phyloP scores from a whole-genome alignment of 257 asterid species.

The Schizonepeta tenuifolia region DNA sequence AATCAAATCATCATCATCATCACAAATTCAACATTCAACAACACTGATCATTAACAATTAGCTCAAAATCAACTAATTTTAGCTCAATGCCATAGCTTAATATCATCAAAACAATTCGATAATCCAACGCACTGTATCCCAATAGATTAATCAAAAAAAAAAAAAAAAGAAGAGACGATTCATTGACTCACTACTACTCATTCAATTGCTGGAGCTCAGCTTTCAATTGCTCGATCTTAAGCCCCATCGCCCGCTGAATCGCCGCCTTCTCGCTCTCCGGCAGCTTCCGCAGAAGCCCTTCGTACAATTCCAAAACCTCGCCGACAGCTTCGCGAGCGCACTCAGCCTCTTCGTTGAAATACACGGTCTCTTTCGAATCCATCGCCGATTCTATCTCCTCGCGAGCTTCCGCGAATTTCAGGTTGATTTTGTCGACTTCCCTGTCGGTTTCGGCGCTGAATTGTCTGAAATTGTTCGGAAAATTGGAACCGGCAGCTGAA shows the following conservation, averaged over 20 bases:
- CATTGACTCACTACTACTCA: slow-evolving; percentile 65
- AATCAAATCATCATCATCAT: neutral
- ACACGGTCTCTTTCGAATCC: slow-evolving; percentile 95
- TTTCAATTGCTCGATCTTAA: slow-evolving; percentile 91
- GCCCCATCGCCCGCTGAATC: slow-evolving; percentile 94
- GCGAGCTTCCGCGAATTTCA: slow-evolving; percentile 97
- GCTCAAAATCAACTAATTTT: slow-evolving; percentile 17
- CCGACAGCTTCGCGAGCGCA: slow-evolving; percentile 89
- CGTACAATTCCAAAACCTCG: slow-evolving; percentile 74
- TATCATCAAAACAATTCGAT: neutral
- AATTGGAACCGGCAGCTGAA: slow-evolving; percentile 37
- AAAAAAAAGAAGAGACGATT: neutral
- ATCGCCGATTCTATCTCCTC: slow-evolving; percentile 96
- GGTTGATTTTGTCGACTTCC: slow-evolving; percentile 82
- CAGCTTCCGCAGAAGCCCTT: slow-evolving; percentile 55
- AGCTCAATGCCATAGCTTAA: slow-evolving; percentile 9
- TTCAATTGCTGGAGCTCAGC: slow-evolving; percentile 88
- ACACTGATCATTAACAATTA: slow-evolving; percentile 1
- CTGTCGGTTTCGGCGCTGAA: slow-evolving; percentile 64
- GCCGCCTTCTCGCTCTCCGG: slow-evolving; percentile 65
- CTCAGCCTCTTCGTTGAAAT: slow-evolving; percentile 93
- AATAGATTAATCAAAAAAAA: neutral
- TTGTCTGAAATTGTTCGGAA: slow-evolving; percentile 41
- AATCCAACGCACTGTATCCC: neutral
- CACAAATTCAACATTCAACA: too few relatives aligned